Evolutionary conservation across 495 filamentous ascomycete species (phyloP).

Genomic region (Pseudomonodictys pantanalensis): DNA sequence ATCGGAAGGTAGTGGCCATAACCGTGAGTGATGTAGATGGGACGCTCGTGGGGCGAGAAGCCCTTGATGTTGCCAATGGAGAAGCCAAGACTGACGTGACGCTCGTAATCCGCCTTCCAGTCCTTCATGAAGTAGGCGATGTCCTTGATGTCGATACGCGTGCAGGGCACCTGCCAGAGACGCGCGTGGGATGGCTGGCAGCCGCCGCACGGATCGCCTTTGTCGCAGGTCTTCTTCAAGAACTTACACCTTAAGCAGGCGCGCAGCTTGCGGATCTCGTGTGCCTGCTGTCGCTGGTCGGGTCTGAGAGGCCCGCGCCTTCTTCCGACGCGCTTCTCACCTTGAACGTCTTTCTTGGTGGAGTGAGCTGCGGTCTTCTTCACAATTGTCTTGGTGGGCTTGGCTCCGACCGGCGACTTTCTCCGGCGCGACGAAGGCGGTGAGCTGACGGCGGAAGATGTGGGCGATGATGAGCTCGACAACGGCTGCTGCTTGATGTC

Average conservation of each 20-base stretch:
- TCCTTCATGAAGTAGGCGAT: slow-evolving; percentile 98
- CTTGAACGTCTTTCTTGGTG: slow-evolving; percentile 68
- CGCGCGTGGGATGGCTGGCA: slow-evolving; percentile 91
- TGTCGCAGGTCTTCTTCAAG: slow-evolving; percentile 96
- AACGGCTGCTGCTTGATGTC: slow-evolving; percentile 54
- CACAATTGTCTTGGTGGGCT: slow-evolving; percentile 76
- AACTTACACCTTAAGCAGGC: slow-evolving; percentile 96
- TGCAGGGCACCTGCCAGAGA: slow-evolving; percentile 93
- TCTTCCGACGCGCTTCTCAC: slow-evolving; percentile 86
- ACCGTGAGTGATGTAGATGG: slow-evolving; percentile 60
- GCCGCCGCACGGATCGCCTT: slow-evolving; percentile 86
- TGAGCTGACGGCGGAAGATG: slow-evolving; percentile 47
- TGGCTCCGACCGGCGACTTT: slow-evolving; percentile 61
- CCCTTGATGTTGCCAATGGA: slow-evolving; percentile 92
- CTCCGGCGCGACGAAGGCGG: slow-evolving; percentile 65
- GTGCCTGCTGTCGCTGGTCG: slow-evolving; percentile 92
- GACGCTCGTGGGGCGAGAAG: slow-evolving; percentile 72
- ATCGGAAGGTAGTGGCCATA: slow-evolving; percentile 87
- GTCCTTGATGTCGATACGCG: slow-evolving; percentile 94
- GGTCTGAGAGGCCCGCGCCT: slow-evolving; percentile 81
- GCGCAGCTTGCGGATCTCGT: slow-evolving; percentile 86
- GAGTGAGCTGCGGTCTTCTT: slow-evolving; percentile 59
- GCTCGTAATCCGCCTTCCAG: slow-evolving; percentile 92
- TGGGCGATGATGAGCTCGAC: slow-evolving; percentile 50
- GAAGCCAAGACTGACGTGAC: slow-evolving; percentile 79